Base-by-base conservation (phyloP, 169 alveolate genomes). In the Cryptosporidium ubiquitum region DNA sequence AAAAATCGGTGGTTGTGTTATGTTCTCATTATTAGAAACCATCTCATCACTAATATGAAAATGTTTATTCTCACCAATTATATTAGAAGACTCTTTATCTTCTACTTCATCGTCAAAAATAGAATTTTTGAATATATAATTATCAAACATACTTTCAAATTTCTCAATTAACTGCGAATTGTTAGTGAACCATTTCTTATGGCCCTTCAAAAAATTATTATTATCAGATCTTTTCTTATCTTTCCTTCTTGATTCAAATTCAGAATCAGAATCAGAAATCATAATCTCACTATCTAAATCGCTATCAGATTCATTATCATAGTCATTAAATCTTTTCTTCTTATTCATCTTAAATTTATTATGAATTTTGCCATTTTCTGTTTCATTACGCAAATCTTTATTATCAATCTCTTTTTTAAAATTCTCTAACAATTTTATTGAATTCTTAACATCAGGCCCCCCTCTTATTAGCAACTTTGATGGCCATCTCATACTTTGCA, bases 401-500 rank as follows among this genome's bases (percentile, higher is more conserved):
- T 74, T 74, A 23, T 79, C 44, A n/a, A 39, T 79, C 9, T 39
- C 66, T 26, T 33, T 55, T 64, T 79, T 79, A 31, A 26, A 79
- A 26, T 40, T 64, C 49, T 79, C 89, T 51, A 79, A 44, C 12
- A 60, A 26, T 52, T 61, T n/a, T 10, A 79, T 79, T 42, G 75
- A 79, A 20, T 40, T 61, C 49, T 79, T 79, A 14, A 79, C n/a
- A 16, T 42, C 61, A 39, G 57, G 44, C 3, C 89, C 89, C 10
- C 89, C 89, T 49, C 66, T 79, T 20, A 79, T 79, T 44, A 79
- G 39, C 16, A 60, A 12, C 23, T 57, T 42, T 37, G 74, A 79
- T 20, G 89, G 89, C 89, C 89, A 79, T 47, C 89, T 58, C 5
- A 79, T 40, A 79, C 89, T 61, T 61, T 79, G 89, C 29, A 79